Conservation (phyloP, 192 early-diverging fungal genomes). For the Podila epigama region DNA sequence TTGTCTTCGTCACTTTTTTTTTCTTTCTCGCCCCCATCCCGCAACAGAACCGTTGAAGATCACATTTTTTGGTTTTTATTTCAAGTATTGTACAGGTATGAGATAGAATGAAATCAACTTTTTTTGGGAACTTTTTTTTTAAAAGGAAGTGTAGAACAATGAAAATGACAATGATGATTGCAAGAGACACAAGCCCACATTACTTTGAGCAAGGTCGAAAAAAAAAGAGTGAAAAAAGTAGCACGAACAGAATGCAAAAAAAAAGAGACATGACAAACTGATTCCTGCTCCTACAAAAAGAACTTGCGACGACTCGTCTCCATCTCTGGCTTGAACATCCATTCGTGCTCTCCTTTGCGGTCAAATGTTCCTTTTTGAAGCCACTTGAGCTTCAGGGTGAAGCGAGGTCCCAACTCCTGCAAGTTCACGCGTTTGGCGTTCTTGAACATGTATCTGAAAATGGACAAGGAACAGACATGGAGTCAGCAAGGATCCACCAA, state of each 20-base stretch:
- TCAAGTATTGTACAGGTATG: slow-evolving; percentile 1
- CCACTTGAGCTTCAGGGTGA: slow-evolving; percentile 93
- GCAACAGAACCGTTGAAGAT: background rate
- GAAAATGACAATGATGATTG: no score
- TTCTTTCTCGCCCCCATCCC: no score
- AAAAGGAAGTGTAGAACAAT: no score
- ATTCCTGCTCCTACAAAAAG: slow-evolving; percentile 65
- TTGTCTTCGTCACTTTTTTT: background rate
- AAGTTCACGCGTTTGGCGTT: slow-evolving; percentile 82
- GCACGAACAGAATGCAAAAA: slow-evolving; percentile 1
- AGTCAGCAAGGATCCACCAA: background rate
- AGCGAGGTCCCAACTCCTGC: slow-evolving; percentile 95
- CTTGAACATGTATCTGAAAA: slow-evolving; percentile 83
- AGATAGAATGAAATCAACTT: no score
- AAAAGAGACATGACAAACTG: slow-evolving; percentile 4
- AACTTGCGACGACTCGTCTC: slow-evolving; percentile 91
- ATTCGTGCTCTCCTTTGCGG: slow-evolving; percentile 95
- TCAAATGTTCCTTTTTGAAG: slow-evolving; percentile 97
- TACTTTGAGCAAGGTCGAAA: no score
- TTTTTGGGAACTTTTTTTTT: no score
- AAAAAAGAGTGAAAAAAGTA: no score
- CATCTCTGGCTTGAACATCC: slow-evolving; percentile 92
- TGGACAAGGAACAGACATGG: background rate
- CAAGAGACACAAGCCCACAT: no score
- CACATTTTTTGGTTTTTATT: background rate